A percentile compares a stretch with the other conserved stretches of the same genome.
Evolutionary conservation across 2,329 filamentous ascomycete species (phyloP).

Genomic region (Biscogniauxia marginata): DNA sequence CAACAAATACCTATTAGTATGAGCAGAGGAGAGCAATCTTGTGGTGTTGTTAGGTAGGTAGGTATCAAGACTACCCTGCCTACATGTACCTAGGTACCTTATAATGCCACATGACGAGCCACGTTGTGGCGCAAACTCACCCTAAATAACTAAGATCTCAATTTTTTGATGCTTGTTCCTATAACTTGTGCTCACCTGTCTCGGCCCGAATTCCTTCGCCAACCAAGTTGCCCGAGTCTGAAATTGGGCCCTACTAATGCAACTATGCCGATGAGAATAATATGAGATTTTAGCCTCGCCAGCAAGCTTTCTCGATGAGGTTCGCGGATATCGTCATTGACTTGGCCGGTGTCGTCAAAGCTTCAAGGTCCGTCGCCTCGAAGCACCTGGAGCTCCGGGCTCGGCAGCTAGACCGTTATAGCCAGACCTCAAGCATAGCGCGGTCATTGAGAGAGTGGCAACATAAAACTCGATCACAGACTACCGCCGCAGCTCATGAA

Average conservation of each 20-base stretch:
- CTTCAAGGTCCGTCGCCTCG: conserved; percentile 64
- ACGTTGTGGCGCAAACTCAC: conserved; percentile 28
- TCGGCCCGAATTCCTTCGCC: too few species aligned
- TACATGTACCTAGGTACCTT: too few species aligned
- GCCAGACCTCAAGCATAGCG: conserved; percentile 44
- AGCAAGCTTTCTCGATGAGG: conserved; percentile 45
- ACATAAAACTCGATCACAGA: conserved; percentile 1
- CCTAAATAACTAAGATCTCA: conserved; percentile 6
- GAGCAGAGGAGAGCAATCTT: too few species aligned
- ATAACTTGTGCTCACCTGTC: background rate
- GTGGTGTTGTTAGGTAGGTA: too few species aligned
- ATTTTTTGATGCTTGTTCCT: too few species aligned
- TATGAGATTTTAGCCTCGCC: background rate
- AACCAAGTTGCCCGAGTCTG: too few species aligned
- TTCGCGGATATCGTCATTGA: conserved; percentile 67
- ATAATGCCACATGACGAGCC: conserved; percentile 14
- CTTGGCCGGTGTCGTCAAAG: conserved; percentile 67
- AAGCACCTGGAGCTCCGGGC: conserved; percentile 60
- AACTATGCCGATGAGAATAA: background rate
- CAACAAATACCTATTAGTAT: too few species aligned
- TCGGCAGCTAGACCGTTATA: conserved; percentile 52
- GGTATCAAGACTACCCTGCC: too few species aligned
- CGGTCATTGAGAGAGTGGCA: conserved; percentile 32
- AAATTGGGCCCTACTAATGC: conserved; percentile 1
- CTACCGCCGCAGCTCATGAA: background rate